Evolutionary conservation across 2,329 filamentous ascomycete genomes (phyloP).

Genomic region (Truncatella angustata): DNA sequence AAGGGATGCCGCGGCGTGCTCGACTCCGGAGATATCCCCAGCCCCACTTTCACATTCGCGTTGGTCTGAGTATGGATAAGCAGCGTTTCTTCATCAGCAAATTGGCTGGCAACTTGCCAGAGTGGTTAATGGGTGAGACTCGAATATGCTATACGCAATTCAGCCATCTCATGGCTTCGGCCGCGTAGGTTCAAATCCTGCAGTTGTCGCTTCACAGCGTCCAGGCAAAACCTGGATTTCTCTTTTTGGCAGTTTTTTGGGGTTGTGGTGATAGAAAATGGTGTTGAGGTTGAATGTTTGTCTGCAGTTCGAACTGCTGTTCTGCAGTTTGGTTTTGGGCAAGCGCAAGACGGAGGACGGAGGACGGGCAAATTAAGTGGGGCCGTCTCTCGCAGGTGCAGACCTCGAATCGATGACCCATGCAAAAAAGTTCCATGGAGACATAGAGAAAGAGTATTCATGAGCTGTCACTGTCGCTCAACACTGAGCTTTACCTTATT

Average conservation of each 20-base stretch:
- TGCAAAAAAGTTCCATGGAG: not conserved
- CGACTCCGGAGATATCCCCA: not conserved
- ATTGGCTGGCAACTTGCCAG: slow-evolving; percentile 10
- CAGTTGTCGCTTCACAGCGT: slow-evolving; percentile 9
- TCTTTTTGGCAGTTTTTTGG: not conserved
- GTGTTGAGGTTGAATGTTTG: not conserved
- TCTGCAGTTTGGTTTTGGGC: not conserved
- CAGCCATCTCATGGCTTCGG: slow-evolving; percentile 11
- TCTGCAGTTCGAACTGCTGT: not conserved
- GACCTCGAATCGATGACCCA: not conserved
- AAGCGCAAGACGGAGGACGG: not conserved
- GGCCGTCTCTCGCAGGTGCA: not conserved
- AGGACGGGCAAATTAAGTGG: not conserved
- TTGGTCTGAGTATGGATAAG: not conserved
- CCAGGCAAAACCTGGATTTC: not conserved
- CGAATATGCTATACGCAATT: slow-evolving; percentile 1
- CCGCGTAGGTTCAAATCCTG: slow-evolving; percentile 12
- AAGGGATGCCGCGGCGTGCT: too few species aligned
- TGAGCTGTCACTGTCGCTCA: too few species aligned
- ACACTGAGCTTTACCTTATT: too few species aligned
- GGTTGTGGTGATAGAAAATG: not conserved
- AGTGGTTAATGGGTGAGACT: slow-evolving; percentile 13
- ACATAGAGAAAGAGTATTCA: too few species aligned
- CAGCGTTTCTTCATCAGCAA: not conserved
- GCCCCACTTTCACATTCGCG: not conserved